Conservation (phyloP, 1,139 yeast species). For the Candida glucosophila region DNA sequence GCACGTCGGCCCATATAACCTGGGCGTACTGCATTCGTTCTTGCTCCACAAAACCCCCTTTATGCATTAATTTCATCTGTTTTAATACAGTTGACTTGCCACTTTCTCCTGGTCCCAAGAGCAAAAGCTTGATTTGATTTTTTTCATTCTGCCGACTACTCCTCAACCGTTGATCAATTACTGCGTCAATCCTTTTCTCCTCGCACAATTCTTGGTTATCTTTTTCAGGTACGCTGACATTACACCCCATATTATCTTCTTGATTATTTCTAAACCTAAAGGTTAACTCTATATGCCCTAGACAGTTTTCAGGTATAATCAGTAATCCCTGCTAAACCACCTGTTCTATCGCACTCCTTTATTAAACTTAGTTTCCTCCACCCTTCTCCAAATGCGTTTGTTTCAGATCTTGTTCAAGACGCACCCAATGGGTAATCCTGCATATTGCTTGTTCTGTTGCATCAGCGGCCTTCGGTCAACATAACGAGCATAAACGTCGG, state of each 20-base stretch:
- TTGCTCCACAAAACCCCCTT: slow-evolving; percentile 72
- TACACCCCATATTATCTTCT: slow-evolving; percentile 83
- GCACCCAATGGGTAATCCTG: no score
- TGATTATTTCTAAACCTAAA: no score
- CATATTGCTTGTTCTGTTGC: no score
- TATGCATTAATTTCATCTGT: slow-evolving; percentile 80
- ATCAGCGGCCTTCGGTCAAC: no score
- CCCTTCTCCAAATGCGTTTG: no score
- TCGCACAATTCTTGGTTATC: slow-evolving; percentile 28
- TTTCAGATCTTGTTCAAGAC: no score
- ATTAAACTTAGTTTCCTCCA: no score
- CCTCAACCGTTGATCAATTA: slow-evolving; percentile 58
- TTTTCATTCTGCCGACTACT: slow-evolving; percentile 41
- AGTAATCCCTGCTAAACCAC: no score
- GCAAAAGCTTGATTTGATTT: slow-evolving; percentile 52
- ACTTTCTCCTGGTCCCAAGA: slow-evolving; percentile 91
- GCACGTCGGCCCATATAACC: slow-evolving; percentile 91
- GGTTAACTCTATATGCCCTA: no score
- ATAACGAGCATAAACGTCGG: no score
- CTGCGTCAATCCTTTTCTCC: slow-evolving; percentile 49
- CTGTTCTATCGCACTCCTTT: no score
- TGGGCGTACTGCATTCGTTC: slow-evolving; percentile 79
- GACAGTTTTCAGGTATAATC: no score
- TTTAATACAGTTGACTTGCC: slow-evolving; percentile 96
- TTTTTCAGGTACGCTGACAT: slow-evolving; percentile 43